phyloP scores from a whole-genome alignment of 2,329 filamentous ascomycete genomes.

The Diaporthe humulicola region DNA sequence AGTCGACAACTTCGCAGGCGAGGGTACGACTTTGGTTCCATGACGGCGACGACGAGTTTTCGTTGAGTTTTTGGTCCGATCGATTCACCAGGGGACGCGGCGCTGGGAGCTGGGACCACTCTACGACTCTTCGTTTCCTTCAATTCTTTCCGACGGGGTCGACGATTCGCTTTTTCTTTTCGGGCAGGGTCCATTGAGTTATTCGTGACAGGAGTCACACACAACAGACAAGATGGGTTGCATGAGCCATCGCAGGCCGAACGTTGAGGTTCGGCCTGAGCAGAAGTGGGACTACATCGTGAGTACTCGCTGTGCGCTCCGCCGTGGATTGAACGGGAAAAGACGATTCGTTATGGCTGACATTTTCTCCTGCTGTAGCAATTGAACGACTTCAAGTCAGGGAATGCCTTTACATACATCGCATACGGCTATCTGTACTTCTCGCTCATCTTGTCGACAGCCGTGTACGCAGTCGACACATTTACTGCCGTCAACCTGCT shows the following conservation, averaged over 20 bases:
- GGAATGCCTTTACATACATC: conserved; percentile 80
- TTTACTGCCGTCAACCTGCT: conserved; percentile 95
- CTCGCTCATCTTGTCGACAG: conserved; percentile 81
- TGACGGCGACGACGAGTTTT: conserved; percentile 42
- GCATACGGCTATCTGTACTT: conserved; percentile 90
- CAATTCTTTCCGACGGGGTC: conserved; percentile 44
- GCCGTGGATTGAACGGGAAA: neutral
- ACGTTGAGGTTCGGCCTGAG: conserved; percentile 79
- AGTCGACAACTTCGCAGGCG: conserved; percentile 52
- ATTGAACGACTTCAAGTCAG: conserved; percentile 83
- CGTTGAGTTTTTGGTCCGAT: conserved; percentile 31
- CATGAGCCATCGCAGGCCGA: conserved; percentile 71
- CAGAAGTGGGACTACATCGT: conserved; percentile 97
- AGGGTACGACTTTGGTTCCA: conserved; percentile 49
- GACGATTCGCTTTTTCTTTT: conserved; percentile 39
- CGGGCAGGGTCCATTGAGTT: conserved; percentile 33
- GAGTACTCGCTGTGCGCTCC: conserved; percentile 57
- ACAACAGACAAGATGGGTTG: conserved; percentile 71
- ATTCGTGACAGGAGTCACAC: conserved; percentile 36
- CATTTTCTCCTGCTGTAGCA: conserved; percentile 50
- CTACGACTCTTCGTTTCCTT: conserved; percentile 36
- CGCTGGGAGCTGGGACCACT: conserved; percentile 40
- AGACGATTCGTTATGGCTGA: conserved; percentile 16
- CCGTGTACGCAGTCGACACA: conserved; percentile 90
- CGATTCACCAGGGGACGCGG: conserved; percentile 31